Base-by-base conservation (phyloP, 371 early-diverging fungal species). In the Syncephalastrum monosporum region DNA sequence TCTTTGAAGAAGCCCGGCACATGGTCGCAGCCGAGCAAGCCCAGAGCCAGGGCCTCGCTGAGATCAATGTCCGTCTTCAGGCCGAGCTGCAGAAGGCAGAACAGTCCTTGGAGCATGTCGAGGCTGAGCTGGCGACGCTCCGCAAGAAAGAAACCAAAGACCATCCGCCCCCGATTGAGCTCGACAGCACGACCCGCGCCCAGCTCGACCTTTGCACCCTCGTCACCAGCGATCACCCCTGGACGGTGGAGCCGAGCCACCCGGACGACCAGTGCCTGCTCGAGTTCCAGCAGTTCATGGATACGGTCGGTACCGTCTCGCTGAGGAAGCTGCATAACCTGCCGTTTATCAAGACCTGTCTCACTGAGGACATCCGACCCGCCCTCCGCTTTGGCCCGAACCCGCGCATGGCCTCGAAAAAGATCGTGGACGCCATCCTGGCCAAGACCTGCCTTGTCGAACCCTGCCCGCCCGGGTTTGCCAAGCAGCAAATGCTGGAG, bases 381-480 rank as follows among this genome's bases (percentile, higher is more conserved):
- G 92, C 93, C 64, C 75, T 96, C 50, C 83, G 92, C n/a, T 93
- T 96, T 65, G 94, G 95, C n/a, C 85, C 89, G 23, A 87, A 79
- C 44, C 92, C 96, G 14, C 84, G 89, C 21, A 78, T 91, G 6
- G 81, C 91, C 13, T 79, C 87, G 19, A 80, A 83, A 50, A 90
- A 87, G 63, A 79, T 96, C 15, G 72, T 91, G 13, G 95, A 95
- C 44, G 90, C 94, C 16, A 91, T 96, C 49, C 62, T 85, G 16
- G 77, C 85, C 50, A 92, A 92, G 61, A 87, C 88, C 6, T 83
- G 87, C 54, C 84, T 81, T 58, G 82, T 91, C n/a, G 89, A 89
- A 60, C 81, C 79, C 44, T 80, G 82, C 45, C 72, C 76, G 0
- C 42, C 57, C 14, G 71, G 69, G 5, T 72, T 71, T 55, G 71